Evolutionary conservation across 2,329 filamentous ascomycete genomes (phyloP), one percentile per base, ranked within the genome.

Genomic region (Hysterium pulicare): DNA sequence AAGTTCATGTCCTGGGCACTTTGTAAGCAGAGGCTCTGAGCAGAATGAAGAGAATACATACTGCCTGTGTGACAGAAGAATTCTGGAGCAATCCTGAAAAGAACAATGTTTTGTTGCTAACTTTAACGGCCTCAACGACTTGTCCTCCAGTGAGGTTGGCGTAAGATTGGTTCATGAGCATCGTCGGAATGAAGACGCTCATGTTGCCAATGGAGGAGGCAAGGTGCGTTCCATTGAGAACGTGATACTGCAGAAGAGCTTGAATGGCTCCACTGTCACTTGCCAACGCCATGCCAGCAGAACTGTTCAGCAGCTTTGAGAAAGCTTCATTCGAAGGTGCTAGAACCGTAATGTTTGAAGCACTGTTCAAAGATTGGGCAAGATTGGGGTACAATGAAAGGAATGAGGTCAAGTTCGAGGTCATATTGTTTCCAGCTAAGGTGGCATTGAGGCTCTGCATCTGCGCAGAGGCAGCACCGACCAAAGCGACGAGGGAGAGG

Each of bases 141-240:
- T 84, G 82, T 2, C 79, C 80, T 24, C 73, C 77, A 3, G 77
- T 79, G 9, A 84, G 73, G 43, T 81, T 82, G 49, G 75, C 68
- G 57, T 75, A 84, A 0, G 69, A 64, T 17, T 66, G 38, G 48
- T 79, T 73, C 15, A 65, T 75, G 41, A 84, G 64, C 6, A 75
- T 57, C 2, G 73, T 76, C 11, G 70, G 70, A 2, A 72, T 54
- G 52, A 79, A 78, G 8, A 57, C 53, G 28, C 71, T 68, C 33
- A 57, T 66, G 22, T 66, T 62, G 4, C 59, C 66, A 42, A 73
- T 63, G 3, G 64, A 56, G 4, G 50, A 52, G 1, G 70, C 57
- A 3, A 44, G 51, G 49, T 74, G 71, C 1, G 70, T 72, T 28
- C 78, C 79, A 43, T 77, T 73, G 6, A 83, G 59, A 16, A 82